phyloP scores from a whole-genome alignment of 148 eudicot species.

The Rhododendron kiyosumense region DNA sequence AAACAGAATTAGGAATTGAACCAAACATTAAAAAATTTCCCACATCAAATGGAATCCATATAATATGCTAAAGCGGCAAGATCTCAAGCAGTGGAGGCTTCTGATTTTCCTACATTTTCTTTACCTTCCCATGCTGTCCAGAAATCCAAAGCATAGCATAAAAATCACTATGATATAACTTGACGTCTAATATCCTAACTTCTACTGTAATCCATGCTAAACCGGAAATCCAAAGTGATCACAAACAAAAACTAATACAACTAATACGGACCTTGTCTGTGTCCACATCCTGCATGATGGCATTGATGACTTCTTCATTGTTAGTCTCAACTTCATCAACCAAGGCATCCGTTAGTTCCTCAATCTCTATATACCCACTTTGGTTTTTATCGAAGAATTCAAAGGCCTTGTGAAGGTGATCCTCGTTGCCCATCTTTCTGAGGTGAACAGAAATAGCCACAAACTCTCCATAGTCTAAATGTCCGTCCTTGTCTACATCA shows the following conservation, averaged over 20 bases:
- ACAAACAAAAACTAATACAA: not conserved
- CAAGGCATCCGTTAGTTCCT: slow-evolving; percentile 64
- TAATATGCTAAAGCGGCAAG: not conserved
- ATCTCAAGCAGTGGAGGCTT: not conserved
- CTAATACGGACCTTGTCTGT: slow-evolving; percentile 55
- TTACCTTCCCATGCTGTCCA: not conserved
- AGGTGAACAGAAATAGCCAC: slow-evolving; percentile 72
- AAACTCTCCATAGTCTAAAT: slow-evolving; percentile 64
- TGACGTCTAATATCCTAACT: too few species aligned
- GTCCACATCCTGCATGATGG: slow-evolving; percentile 81
- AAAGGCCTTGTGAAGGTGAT: slow-evolving; percentile 72
- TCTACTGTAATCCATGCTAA: not conserved
- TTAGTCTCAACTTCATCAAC: slow-evolving; percentile 47
- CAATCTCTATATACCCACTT: slow-evolving; percentile 72
- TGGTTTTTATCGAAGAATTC: slow-evolving; percentile 61
- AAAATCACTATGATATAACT: not conserved
- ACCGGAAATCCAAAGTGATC: not conserved
- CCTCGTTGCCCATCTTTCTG: slow-evolving; percentile 71
- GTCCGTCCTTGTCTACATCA: slow-evolving; percentile 71
- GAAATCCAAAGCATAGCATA: not conserved
- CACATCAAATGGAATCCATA: not conserved
- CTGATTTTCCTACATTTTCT: not conserved
- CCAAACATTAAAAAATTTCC: not conserved
- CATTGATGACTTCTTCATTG: slow-evolving; percentile 60
- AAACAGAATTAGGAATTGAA: not conserved